phyloP scores from a whole-genome alignment of 495 filamentous ascomycete genomes.

The Chaetomium cochliodes region DNA sequence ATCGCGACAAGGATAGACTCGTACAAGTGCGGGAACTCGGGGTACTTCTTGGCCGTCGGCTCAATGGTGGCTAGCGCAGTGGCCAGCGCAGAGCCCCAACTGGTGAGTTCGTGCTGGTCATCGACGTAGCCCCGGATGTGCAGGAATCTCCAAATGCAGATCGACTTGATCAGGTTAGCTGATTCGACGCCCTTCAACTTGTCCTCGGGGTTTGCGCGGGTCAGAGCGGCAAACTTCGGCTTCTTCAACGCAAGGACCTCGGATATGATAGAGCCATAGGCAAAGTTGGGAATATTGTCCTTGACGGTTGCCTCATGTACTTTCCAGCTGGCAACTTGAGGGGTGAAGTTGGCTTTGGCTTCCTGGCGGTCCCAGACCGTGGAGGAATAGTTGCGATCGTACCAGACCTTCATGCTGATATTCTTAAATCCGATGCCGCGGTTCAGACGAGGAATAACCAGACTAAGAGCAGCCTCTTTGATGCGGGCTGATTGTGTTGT shows the following conservation, averaged over 20 bases:
- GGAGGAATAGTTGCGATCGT: conserved; percentile 63
- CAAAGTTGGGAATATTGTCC: conserved; percentile 47
- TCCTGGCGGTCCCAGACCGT: conserved; percentile 61
- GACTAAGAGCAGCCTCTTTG: conserved; percentile 68
- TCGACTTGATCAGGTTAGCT: conserved; percentile 70
- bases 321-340: conserved; percentile 69
- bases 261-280: conserved; percentile 54
- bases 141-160: conserved; percentile 82
- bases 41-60: conserved; percentile 60
- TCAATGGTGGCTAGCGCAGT: conserved; percentile 63
- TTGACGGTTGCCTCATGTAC: conserved; percentile 57
- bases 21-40: conserved; percentile 43
- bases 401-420: conserved; percentile 80
- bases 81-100: conserved; percentile 78
- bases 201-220: conserved; percentile 52
- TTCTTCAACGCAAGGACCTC: conserved; percentile 61
- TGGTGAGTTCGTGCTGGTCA: conserved; percentile 73
- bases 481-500: conserved; percentile 66
- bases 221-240: conserved; percentile 63
- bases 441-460: conserved; percentile 74
- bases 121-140: conserved; percentile 85
- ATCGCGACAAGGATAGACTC: conserved; percentile 64
- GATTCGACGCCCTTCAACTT: conserved; percentile 49
- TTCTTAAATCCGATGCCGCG: conserved; percentile 75
- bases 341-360: conserved; percentile 56